These are phyloP conservation scores for Rhipidocladum racemiflorum DNA, from an alignment of 176 grass and related monocot genomes.

Conservation along the genomic window DNA sequence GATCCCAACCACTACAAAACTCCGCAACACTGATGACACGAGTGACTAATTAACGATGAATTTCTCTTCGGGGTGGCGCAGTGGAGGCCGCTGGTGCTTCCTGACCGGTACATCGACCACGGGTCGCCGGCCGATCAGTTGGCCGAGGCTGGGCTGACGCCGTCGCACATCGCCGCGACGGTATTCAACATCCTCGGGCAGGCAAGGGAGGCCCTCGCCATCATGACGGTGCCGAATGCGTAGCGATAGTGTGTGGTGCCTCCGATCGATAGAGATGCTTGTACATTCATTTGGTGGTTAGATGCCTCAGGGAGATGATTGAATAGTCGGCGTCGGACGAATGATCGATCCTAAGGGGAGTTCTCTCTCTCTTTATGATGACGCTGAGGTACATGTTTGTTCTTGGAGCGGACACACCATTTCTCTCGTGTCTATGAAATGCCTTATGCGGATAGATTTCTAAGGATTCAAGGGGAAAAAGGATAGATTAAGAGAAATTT, in stretches of 20 bases:
- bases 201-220: slow-evolving; percentile 78
- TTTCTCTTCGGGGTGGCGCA: slow-evolving; percentile 24
- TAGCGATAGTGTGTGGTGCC: neutral
- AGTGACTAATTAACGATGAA: neutral
- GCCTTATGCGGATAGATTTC: neutral
- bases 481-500: too few relatives aligned
- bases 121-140: slow-evolving; percentile 86
- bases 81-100: slow-evolving; percentile 94
- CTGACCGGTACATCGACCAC: slow-evolving; percentile 89
- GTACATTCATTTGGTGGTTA: slow-evolving; percentile 41
- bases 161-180: slow-evolving; percentile 84
- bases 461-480: neutral
- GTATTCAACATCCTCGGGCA: slow-evolving; percentile 93
- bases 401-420: neutral
- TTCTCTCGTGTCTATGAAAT: neutral
- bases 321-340: slow-evolving; percentile 19
- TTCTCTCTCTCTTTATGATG: slow-evolving; percentile 1
- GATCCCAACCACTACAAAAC: neutral
- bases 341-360: neutral
- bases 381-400: neutral
- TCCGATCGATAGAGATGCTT: neutral
- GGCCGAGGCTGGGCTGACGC: slow-evolving; percentile 77
- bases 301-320: neutral
- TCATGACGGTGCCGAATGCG: slow-evolving; percentile 56
- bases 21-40: neutral